Evolutionary conservation across 805 yeast genomes (phyloP), one percentile per base, ranked within the genome.

Genomic region (Teunomyces cretensis): DNA sequence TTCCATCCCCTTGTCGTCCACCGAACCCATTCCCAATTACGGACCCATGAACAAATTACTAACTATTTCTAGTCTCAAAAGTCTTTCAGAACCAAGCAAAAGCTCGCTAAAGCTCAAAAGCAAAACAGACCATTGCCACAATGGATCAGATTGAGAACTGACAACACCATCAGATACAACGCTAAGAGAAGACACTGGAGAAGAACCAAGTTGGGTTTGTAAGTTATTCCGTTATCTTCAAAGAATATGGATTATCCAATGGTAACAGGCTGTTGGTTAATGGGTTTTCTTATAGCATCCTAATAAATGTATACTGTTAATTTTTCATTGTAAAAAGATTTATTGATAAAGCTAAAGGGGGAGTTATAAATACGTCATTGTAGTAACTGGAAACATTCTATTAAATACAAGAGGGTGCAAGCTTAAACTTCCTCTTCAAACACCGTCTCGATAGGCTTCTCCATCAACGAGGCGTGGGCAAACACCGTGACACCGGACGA

Each of bases 131-230:
- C 97, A 74, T 86, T 92, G 76, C 99, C 99, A 70, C 97, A 91
- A 81, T 92, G 97, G 97, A 80, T 92, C 87, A 89, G 98, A 82
- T 83, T 91, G 78, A 92, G 90, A 87, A 89, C 98, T 75, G 84
- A 80, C 78, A 92, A 89, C 96, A 91, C 84, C 69, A 86, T 94
- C 83, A 89, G 96, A 84, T 89, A 89, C 88, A 92, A 92, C 81
- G 95, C 96, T 74, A 94, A 94, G 90, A 90, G 98, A 88, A 87
- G 98, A 85, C 96, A 94, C 94, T 92, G 99, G 99, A 92, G 97
- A 88, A 88, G 98, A 87, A 92, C 97, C 71, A 92, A 92, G 96
- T 84, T 92, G 80, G 82, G 84, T 84, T 76, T 92, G 84, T 92
- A 91, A 88, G 65, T 42, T 26, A 32, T 30, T 33, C 22, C 43